A percentile compares a stretch with the other conserved stretches of the same genome.
These are phyloP conservation scores for Kondoa malvinella DNA, from an alignment of 768 basidiomycete genomes.

Conservation along the genomic window DNA sequence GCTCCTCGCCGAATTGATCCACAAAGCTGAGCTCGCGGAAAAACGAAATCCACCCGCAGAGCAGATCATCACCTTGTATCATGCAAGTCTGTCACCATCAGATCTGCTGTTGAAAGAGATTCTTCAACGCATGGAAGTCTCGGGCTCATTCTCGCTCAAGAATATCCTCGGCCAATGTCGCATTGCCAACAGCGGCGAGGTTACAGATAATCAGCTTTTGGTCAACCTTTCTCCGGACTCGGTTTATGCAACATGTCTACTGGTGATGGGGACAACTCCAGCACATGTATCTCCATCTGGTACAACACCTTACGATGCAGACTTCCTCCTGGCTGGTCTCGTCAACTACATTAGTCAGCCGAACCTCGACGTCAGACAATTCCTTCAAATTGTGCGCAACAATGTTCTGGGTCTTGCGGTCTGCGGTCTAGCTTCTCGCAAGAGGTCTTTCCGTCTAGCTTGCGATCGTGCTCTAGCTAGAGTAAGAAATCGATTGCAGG, in stretches of 20 bases:
- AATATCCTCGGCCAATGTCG: constrained; percentile 33
- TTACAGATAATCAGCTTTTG: constrained; percentile 43
- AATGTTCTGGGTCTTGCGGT: constrained; percentile 60
- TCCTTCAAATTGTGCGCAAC: constrained; percentile 71
- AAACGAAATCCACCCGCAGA: constrained; percentile 36
- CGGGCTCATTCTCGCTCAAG: background rate
- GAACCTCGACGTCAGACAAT: constrained; percentile 42
- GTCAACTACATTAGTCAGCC: constrained; percentile 48
- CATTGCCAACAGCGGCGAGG: constrained; percentile 40
- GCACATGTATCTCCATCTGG: constrained; percentile 27
- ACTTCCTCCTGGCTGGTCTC: constrained; percentile 54
- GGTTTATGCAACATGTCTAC: constrained; percentile 34
- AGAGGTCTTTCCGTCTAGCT: constrained; percentile 44
- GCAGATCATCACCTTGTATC: constrained; percentile 56
- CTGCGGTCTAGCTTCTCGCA: constrained; percentile 52
- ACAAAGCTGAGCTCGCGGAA: background rate
- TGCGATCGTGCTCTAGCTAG: constrained; percentile 47
- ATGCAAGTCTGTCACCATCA: constrained; percentile 48
- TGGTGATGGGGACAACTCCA: constrained; percentile 18
- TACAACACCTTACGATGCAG: constrained; percentile 56
- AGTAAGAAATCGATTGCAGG: constrained; percentile 49
- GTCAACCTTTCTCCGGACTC: constrained; percentile 53
- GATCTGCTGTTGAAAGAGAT: constrained; percentile 47
- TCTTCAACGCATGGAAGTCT: constrained; percentile 33
- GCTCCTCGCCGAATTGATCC: background rate